These are phyloP conservation scores for Alternaria burnsii DNA, from an alignment of 2,329 filamentous ascomycete species.

Conservation along the genomic window DNA sequence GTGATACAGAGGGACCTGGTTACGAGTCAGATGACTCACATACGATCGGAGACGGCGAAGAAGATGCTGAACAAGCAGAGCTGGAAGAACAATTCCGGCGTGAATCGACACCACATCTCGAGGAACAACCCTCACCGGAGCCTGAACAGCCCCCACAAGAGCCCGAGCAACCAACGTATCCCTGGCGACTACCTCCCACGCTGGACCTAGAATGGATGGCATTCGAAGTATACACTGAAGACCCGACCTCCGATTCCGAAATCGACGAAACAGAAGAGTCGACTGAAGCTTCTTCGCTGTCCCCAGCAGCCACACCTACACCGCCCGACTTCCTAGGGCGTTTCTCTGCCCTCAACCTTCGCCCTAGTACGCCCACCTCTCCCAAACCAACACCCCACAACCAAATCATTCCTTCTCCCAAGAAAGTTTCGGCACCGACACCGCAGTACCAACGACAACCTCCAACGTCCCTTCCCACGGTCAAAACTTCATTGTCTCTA, in stretches of 20 bases:
- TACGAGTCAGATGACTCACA: slow-evolving; percentile 52
- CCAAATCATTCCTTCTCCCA: slow-evolving; percentile 39
- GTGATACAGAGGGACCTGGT: slow-evolving; percentile 31
- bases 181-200: slow-evolving; percentile 73
- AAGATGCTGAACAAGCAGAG: slow-evolving; percentile 54
- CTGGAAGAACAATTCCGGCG: slow-evolving; percentile 56
- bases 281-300: slow-evolving; percentile 18
- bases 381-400: slow-evolving; percentile 28
- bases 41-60: slow-evolving; percentile 41
- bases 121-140: slow-evolving; percentile 18
- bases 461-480: slow-evolving; percentile 53
- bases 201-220: slow-evolving; percentile 92
- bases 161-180: slow-evolving; percentile 38
- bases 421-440: slow-evolving; percentile 27
- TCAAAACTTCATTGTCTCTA: slow-evolving; percentile 77
- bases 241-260: slow-evolving; percentile 65
- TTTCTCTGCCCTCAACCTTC: slow-evolving; percentile 59
- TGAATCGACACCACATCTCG: slow-evolving; percentile 48
- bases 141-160: slow-evolving; percentile 21
- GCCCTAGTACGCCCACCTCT: slow-evolving; percentile 37
- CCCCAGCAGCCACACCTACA: slow-evolving; percentile 27
- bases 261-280: slow-evolving; percentile 50
- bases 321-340: slow-evolving; percentile 54
- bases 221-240: slow-evolving; percentile 80
- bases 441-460: slow-evolving; percentile 15